Conservation (phyloP, 345 rosid species). For the Sisymbrium altissimum region DNA sequence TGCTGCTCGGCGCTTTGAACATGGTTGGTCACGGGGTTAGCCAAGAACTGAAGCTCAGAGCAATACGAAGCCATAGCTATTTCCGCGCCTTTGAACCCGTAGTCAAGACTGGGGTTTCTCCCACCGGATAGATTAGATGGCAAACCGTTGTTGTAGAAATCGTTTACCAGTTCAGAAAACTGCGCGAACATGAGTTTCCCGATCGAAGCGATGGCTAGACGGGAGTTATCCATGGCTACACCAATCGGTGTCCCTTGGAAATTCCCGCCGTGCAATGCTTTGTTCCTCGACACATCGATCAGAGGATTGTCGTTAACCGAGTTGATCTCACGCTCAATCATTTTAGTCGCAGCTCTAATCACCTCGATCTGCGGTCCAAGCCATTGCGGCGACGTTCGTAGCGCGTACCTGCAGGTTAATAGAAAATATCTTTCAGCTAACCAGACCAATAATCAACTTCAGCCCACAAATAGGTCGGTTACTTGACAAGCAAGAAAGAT, state of each 20-base stretch:
- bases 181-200: slow-evolving; percentile 67
- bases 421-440: neutral
- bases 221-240: slow-evolving; percentile 66
- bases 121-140: slow-evolving; percentile 69
- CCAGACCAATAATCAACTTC: neutral
- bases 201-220: slow-evolving; percentile 61
- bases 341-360: slow-evolving; percentile 48
- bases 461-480: neutral
- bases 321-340: slow-evolving; percentile 64
- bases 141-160: slow-evolving; percentile 73
- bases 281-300: slow-evolving; percentile 66
- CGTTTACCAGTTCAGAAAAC: slow-evolving; percentile 68
- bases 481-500: slow-evolving; percentile 6
- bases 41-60: slow-evolving; percentile 61
- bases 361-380: slow-evolving; percentile 62
- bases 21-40: slow-evolving; percentile 66
- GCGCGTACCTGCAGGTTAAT: slow-evolving; percentile 35
- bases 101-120: slow-evolving; percentile 70
- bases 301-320: slow-evolving; percentile 71
- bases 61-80: slow-evolving; percentile 74
- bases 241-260: slow-evolving; percentile 76
- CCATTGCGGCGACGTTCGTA: slow-evolving; percentile 62
- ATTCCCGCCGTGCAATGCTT: slow-evolving; percentile 68
- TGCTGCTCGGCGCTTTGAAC: slow-evolving; percentile 69
- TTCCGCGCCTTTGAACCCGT: slow-evolving; percentile 76